Percentiles rank a stretch among this genome's conserved stretches.
phyloP scores from a whole-genome alignment of 805 yeast species.

The Jamesozyma hellenica region DNA sequence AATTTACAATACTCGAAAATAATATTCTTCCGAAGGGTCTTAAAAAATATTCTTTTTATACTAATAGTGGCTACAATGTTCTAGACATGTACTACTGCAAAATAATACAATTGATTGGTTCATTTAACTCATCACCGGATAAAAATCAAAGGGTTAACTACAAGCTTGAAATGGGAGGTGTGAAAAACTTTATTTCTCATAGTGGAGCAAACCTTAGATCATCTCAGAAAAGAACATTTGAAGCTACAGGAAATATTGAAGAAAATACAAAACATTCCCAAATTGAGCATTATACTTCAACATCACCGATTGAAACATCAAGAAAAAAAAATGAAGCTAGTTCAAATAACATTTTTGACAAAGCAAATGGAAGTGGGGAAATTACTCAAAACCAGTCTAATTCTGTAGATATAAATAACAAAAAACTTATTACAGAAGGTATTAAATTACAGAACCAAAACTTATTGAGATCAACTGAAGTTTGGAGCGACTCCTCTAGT shows the following conservation, averaged over 20 bases:
- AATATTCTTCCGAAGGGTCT: neutral
- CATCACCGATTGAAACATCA: neutral
- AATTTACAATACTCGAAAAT: constrained; percentile 7
- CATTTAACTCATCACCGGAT: constrained; percentile 21
- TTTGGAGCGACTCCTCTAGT: neutral
- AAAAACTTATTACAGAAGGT: constrained; percentile 2
- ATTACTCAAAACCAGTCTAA: too few species aligned
- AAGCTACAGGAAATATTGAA: neutral
- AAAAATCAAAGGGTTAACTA: constrained; percentile 20
- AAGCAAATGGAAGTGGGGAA: too few species aligned
- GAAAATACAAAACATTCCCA: too few species aligned
- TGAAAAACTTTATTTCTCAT: neutral
- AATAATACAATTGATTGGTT: constrained; percentile 43
- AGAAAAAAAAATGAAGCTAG: neutral
- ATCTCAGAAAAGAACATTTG: constrained; percentile 3
- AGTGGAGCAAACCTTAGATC: neutral
- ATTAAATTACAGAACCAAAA: neutral
- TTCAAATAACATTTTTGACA: neutral
- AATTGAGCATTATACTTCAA: neutral
- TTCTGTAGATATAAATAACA: neutral
- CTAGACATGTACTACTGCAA: constrained; percentile 39
- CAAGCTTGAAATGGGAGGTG: constrained; percentile 5
- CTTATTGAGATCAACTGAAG: neutral
- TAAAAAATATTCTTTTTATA: constrained; percentile 7
- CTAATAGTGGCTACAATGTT: constrained; percentile 31